Evolutionary conservation across 129 eudicot species (phyloP), one percentile per base, ranked within the genome.

Genomic region (Pseudognaphalium luteoalbum): DNA sequence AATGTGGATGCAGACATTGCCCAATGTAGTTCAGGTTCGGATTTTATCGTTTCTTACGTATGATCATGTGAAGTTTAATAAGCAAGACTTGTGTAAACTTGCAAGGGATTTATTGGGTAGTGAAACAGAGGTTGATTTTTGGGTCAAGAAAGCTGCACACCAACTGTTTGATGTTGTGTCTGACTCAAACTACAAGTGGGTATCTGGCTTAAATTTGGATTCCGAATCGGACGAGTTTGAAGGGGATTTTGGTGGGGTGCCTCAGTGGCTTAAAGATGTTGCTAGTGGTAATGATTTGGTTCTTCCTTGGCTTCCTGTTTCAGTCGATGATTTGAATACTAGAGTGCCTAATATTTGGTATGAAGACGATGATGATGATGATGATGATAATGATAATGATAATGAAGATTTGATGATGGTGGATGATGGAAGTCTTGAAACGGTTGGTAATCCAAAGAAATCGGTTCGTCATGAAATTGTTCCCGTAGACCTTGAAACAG

Each of bases 221-320:
- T 91, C 96, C 15, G 91, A 85, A 74, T 87, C 78, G 50, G 87
- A 80, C 33, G 80, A 68, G 12, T 81, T 66, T 9, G 86, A 82
- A 41, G 88, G 82, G 39, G 81, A 76, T 37, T 84, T 87, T 70
- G 72, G 76, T 60, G 57, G 74, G 15, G 20, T 83, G 56, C 97
- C 97, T 0, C 81, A 47, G 58, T 91, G 93, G 90, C 91, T 91
- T 33, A 86, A 71, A 66, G 80, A 82, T 77, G 83, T 72, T 63
- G 88, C 85, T 51, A 81, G 15, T 16, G 81, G 28, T 39, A 69
- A 70, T 73, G 85, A 74, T 42, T 21, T 76, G 0, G 19, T 88
- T 76, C 81, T 91, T 66, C 88, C 97, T 7, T 91, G 97, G 97
- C 86, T 86, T 76, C 94, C 97, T 9, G 20, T 86, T 39, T 78